These are phyloP conservation scores for Xylaria venustula DNA, from an alignment of 495 filamentous ascomycete species.

Conservation along the genomic window DNA sequence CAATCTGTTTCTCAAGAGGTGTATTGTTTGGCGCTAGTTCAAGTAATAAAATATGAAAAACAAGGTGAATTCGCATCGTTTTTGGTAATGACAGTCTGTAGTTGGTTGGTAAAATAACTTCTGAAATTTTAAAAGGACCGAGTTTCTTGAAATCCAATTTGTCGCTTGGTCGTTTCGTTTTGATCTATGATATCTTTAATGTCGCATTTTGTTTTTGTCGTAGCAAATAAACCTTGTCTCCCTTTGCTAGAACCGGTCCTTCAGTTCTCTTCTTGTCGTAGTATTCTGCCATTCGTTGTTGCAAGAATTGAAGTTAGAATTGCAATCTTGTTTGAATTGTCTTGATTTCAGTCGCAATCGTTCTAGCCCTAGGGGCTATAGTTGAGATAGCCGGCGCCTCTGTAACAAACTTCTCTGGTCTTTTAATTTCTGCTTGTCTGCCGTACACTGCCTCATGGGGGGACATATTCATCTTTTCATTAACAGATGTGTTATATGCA, in stretches of 20 bases:
- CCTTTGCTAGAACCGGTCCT: neutral
- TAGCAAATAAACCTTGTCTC: neutral
- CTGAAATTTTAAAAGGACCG: too few relatives aligned
- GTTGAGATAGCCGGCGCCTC: too few relatives aligned
- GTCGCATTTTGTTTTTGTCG: neutral
- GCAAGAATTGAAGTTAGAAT: neutral
- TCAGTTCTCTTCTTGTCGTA: neutral
- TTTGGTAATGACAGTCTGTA: too few relatives aligned
- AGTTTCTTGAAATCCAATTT: neutral
- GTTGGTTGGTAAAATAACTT: too few relatives aligned
- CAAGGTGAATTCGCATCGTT: too few relatives aligned
- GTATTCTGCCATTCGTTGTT: neutral
- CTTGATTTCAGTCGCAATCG: neutral
- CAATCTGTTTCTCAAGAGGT: neutral
- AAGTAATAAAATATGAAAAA: neutral
- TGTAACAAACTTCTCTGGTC: too few relatives aligned
- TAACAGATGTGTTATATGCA: neutral
- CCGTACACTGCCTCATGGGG: neutral
- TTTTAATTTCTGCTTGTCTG: too few relatives aligned
- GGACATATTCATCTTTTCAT: neutral
- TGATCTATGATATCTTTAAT: too few relatives aligned
- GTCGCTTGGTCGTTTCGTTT: too few relatives aligned
- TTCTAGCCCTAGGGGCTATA: too few relatives aligned
- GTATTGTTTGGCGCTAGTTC: neutral
- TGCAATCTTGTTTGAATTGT: neutral